These are phyloP conservation scores for Ilyonectria sp. DNA, from an alignment of 2,329 filamentous ascomycete genomes.

Conservation along the genomic window DNA sequence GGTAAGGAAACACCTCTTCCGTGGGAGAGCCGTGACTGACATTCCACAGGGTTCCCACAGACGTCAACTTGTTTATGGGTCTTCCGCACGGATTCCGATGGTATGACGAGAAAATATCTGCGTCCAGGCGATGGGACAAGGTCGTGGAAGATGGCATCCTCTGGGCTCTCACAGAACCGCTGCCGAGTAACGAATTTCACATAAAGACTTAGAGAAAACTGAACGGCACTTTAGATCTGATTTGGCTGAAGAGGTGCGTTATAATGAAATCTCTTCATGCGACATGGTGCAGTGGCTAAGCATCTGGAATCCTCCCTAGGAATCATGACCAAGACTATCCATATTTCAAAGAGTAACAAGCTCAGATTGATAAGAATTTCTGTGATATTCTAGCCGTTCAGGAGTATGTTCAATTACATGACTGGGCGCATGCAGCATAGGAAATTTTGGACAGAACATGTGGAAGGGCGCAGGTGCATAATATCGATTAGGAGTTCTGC, in stretches of 20 bases:
- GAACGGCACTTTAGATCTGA: not conserved
- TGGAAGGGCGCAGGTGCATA: too few relatives aligned
- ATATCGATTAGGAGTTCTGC: too few relatives aligned
- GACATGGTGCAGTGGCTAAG: too few relatives aligned
- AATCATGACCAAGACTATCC: too few relatives aligned
- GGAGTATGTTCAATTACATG: too few relatives aligned
- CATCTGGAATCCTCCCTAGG: too few relatives aligned
- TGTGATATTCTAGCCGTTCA: too few relatives aligned
- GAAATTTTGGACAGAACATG: too few relatives aligned
- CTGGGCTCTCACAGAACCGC: slow-evolving; percentile 19
- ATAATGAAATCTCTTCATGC: too few relatives aligned
- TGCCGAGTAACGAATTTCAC: slow-evolving; percentile 17
- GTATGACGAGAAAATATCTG: slow-evolving; percentile 25
- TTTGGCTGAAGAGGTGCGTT: not conserved
- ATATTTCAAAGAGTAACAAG: too few relatives aligned
- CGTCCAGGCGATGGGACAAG: slow-evolving; percentile 30
- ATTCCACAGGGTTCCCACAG: slow-evolving; percentile 40
- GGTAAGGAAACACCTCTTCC: slow-evolving; percentile 48
- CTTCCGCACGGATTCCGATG: slow-evolving; percentile 32
- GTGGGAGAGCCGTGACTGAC: not conserved
- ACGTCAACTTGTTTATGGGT: slow-evolving; percentile 30
- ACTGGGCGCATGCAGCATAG: too few relatives aligned
- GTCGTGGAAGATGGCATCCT: slow-evolving; percentile 30
- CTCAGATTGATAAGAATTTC: too few relatives aligned
- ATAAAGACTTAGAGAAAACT: slow-evolving; percentile 16